Evolutionary conservation across 2,329 filamentous ascomycete species (phyloP).

Genomic region (Cladosporium austrohemisphaericum): DNA sequence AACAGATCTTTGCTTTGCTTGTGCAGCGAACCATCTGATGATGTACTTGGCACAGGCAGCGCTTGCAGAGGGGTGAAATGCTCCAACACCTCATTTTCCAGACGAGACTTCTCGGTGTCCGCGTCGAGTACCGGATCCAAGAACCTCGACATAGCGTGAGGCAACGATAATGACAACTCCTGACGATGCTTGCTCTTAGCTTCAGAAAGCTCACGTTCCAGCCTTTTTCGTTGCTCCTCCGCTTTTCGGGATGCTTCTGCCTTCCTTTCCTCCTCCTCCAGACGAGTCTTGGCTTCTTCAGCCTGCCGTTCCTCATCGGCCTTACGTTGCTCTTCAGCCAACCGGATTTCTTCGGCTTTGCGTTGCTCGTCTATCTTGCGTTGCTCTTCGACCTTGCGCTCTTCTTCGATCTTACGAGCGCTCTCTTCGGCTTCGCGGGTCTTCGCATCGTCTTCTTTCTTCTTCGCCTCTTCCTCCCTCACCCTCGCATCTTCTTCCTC

Average conservation of each 20-base stretch:
- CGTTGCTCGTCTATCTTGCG: slow-evolving; percentile 19
- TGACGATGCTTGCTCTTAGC: slow-evolving; percentile 18
- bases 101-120: slow-evolving; percentile 13
- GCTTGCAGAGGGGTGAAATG: slow-evolving; percentile 28
- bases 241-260: slow-evolving; percentile 27
- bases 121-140: slow-evolving; percentile 22
- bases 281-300: slow-evolving; percentile 15
- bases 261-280: slow-evolving; percentile 21
- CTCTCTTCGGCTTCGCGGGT: slow-evolving; percentile 16
- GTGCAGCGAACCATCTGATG: slow-evolving; percentile 15
- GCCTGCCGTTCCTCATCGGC: slow-evolving; percentile 19
- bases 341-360: not conserved
- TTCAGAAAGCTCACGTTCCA: slow-evolving; percentile 18
- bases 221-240: slow-evolving; percentile 22
- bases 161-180: slow-evolving; percentile 25
- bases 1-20: slow-evolving; percentile 17
- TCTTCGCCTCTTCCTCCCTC: slow-evolving; percentile 21
- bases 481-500: slow-evolving; percentile 25
- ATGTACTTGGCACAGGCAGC: slow-evolving; percentile 14
- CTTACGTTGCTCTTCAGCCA: slow-evolving; percentile 15
- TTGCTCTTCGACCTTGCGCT: slow-evolving; percentile 16
- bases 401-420: slow-evolving; percentile 18
- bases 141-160: slow-evolving; percentile 20
- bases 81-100: slow-evolving; percentile 17
- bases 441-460: slow-evolving; percentile 17